Conservation (phyloP, 345 rosid species). For the Pistacia integerrima region DNA sequence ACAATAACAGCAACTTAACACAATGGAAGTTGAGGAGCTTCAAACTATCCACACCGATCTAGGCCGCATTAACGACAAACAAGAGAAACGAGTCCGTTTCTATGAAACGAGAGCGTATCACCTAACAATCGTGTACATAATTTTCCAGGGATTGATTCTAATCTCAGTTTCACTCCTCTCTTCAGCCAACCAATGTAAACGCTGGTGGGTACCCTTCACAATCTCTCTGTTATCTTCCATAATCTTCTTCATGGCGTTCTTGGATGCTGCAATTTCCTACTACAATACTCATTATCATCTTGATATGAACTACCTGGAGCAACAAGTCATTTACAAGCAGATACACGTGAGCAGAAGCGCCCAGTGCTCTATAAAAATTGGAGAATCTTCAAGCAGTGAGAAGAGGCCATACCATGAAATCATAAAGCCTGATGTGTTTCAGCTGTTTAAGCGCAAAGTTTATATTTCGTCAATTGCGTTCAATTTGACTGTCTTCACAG, state of each 20-base stretch:
- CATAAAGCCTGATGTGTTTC: constrained; percentile 1
- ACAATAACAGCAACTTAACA: too few relatives aligned
- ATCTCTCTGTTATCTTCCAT: neutral
- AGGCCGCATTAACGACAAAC: constrained; percentile 5
- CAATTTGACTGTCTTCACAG: constrained; percentile 12
- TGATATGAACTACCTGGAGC: constrained; percentile 9
- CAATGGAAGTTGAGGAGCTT: neutral
- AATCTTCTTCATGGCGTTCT: constrained; percentile 1
- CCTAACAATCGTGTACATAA: neutral
- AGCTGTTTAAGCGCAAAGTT: constrained; percentile 8
- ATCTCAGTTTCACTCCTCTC: constrained; percentile 4
- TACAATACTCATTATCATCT: constrained; percentile 1
- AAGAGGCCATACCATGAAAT: neutral
- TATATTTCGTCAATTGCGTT: neutral
- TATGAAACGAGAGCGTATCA: constrained; percentile 9
- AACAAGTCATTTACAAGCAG: neutral
- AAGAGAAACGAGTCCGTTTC: constrained; percentile 13
- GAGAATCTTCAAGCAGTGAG: neutral
- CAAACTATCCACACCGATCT: neutral
- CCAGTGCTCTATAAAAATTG: neutral
- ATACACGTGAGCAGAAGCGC: neutral
- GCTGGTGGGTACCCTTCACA: constrained; percentile 11
- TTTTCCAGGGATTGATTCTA: constrained; percentile 10
- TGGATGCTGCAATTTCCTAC: neutral
- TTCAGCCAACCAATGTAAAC: neutral